Percentiles rank a stretch among this genome's conserved stretches.
These are phyloP conservation scores for Aspergillus quadricinctus DNA, from an alignment of 2,329 filamentous ascomycete genomes.

Conservation along the genomic window DNA sequence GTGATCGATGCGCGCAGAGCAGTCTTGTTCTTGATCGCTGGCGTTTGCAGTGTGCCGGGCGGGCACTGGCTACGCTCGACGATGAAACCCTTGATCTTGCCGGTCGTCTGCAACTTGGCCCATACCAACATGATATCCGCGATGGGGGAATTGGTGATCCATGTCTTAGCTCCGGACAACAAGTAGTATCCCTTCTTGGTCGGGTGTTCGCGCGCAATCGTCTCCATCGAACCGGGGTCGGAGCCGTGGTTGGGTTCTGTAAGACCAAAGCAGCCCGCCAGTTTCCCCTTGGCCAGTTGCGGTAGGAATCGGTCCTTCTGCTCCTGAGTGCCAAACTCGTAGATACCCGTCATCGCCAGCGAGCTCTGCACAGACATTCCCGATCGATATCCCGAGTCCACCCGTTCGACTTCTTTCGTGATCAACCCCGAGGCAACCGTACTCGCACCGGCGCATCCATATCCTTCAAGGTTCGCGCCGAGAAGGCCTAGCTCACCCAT, in stretches of 20 bases:
- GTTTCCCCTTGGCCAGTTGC: conserved; percentile 73
- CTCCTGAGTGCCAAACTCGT: conserved; percentile 81
- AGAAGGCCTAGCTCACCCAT: conserved; percentile 91
- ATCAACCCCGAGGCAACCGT: conserved; percentile 87
- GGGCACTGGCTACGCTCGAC: conserved; percentile 83
- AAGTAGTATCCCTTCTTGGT: conserved; percentile 77
- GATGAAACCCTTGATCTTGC: conserved; percentile 90
- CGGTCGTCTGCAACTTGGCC: conserved; percentile 87
- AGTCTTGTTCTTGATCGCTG: conserved; percentile 90
- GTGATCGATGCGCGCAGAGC: conserved; percentile 90
- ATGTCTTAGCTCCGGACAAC: conserved; percentile 80
- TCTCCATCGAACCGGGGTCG: conserved; percentile 89
- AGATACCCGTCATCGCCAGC: conserved; percentile 87
- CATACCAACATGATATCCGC: conserved; percentile 81
- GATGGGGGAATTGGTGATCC: conserved; percentile 94
- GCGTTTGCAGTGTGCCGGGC: conserved; percentile 83
- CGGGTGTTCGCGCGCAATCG: conserved; percentile 75
- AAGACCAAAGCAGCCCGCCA: conserved; percentile 81
- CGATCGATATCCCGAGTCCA: conserved; percentile 87
- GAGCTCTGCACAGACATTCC: conserved; percentile 93
- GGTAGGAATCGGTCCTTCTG: conserved; percentile 82
- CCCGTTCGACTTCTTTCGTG: conserved; percentile 82
- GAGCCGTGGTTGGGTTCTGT: conserved; percentile 93
- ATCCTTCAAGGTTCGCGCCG: conserved; percentile 79
- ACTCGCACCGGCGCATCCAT: conserved; percentile 82